Evolutionary conservation across 2,329 filamentous ascomycete species (phyloP), one percentile per base, ranked within the genome.

Genomic region (Penicillium sp.): DNA sequence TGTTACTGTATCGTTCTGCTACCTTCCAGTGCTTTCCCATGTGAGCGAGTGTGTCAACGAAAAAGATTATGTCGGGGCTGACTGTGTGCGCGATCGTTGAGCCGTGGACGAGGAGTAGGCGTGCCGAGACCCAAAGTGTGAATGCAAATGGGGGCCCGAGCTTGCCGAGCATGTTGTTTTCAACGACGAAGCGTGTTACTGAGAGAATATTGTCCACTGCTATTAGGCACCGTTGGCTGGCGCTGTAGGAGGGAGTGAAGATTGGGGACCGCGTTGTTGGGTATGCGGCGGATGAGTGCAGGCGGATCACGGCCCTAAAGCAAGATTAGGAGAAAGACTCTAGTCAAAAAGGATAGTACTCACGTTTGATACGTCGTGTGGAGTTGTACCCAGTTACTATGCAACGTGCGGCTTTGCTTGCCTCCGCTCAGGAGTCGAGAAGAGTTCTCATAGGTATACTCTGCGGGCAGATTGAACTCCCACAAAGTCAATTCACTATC

Each of bases 261-360:
- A 95, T 91, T 10, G 86, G 85, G 1, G 89, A 95, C 28, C 88
- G 81, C 3, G 88, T 93, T 4, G 89, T 95, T 3, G 91, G 91
- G 68, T 95, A 96, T 1, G 90, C 91, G 5, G 91, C 89, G 1
- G 89, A 95, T 0, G 90, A 95, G 72, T 95, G 90, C 23, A 95
- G 78, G 31, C 91, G 84, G 59, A 96, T 95, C 7, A 95, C 84
- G 40, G 90, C 87, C 0, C 79, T 82, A 56, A 25, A 41, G 18
- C 23, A 7, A 44, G 24, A n/a, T 35, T 35, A 68, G 58, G 20
- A 6, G 32, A 32, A 44, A 6, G n/a, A 10, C 1, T 4, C 6
- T 9, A 42, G 35, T 9, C 12, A 9, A 37, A 6, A 12, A 25
- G 8, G 12, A 18, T 20, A 23, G 18, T 6, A 73, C 79, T 75